phyloP scores from a whole-genome alignment of 2,329 filamentous ascomycete species.

The Pyrenochaeta sp. region DNA sequence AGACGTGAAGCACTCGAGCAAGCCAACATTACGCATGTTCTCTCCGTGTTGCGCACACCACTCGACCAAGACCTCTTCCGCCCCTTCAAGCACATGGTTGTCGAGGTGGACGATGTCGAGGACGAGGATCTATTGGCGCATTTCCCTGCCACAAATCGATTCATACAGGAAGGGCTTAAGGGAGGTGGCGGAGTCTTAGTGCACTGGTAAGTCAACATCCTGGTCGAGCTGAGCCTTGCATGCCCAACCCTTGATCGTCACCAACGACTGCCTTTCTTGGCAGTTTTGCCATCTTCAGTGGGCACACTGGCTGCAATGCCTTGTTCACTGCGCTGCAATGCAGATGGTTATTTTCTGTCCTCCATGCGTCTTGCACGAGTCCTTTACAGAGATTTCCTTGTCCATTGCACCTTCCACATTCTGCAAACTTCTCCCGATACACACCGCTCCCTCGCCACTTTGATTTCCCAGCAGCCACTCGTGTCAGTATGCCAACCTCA shows the following conservation, averaged over 20 bases:
- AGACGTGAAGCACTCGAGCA: conserved; percentile 74
- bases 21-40: conserved; percentile 84
- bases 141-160: conserved; percentile 79
- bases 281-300: conserved; percentile 46
- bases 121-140: conserved; percentile 87
- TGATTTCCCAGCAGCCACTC: conserved; percentile 31
- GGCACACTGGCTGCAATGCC: conserved; percentile 6
- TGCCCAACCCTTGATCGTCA: conserved; percentile 41
- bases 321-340: conserved; percentile 12
- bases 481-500: conserved; percentile 45
- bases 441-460: conserved; percentile 50
- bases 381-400: conserved; percentile 14
- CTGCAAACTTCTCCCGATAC: conserved; percentile 21
- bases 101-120: conserved; percentile 90
- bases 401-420: conserved; percentile 25
- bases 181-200: conserved; percentile 69
- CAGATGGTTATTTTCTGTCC: conserved; percentile 17
- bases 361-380: conserved; percentile 34
- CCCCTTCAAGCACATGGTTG: conserved; percentile 74
- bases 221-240: conserved; percentile 46
- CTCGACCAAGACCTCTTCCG: conserved; percentile 65
- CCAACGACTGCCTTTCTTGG: conserved; percentile 37
- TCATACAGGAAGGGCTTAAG: conserved; percentile 80
- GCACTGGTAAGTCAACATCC: conserved; percentile 69
- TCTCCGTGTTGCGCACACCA: conserved; percentile 79